phyloP scores from a whole-genome alignment of 1,139 yeast species.

The Geotrichum reessii region DNA sequence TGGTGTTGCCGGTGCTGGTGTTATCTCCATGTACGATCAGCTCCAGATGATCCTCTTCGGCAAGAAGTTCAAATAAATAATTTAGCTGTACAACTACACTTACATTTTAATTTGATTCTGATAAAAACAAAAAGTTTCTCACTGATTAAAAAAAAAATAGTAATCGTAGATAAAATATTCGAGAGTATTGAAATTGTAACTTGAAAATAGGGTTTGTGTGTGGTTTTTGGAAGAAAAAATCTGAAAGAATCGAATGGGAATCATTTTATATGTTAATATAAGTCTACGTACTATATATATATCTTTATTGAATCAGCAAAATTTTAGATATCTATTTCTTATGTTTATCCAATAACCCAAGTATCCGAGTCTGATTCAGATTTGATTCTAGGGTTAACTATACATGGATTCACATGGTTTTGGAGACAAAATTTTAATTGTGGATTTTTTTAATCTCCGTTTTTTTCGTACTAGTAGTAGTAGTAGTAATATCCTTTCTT shows the following conservation, averaged over 20 bases:
- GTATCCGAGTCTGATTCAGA: not conserved
- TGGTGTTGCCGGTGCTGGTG: slow-evolving; percentile 89
- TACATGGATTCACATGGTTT: not conserved
- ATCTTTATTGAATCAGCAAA: not conserved
- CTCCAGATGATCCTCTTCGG: slow-evolving; percentile 68
- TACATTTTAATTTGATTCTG: not conserved
- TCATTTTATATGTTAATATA: too few species aligned
- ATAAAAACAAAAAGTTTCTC: not conserved
- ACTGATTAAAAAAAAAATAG: too few species aligned
- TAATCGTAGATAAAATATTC: not conserved
- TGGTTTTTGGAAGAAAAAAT: too few species aligned
- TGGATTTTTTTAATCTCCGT: not conserved
- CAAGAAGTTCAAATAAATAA: slow-evolving; percentile 54
- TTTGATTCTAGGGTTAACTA: not conserved
- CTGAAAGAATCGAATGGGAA: too few species aligned
- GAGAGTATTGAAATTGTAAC: not conserved
- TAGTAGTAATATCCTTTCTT: too few species aligned
- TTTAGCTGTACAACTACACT: not conserved
- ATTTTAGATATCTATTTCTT: not conserved
- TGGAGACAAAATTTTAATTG: not conserved
- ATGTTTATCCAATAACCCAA: not conserved
- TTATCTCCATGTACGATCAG: slow-evolving; percentile 73
- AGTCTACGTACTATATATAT: too few species aligned
- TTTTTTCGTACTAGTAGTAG: too few species aligned
- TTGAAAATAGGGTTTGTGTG: too few species aligned